phyloP scores from a whole-genome alignment of 2,329 filamentous ascomycete species.

The Aspergillus aculeatinus region DNA sequence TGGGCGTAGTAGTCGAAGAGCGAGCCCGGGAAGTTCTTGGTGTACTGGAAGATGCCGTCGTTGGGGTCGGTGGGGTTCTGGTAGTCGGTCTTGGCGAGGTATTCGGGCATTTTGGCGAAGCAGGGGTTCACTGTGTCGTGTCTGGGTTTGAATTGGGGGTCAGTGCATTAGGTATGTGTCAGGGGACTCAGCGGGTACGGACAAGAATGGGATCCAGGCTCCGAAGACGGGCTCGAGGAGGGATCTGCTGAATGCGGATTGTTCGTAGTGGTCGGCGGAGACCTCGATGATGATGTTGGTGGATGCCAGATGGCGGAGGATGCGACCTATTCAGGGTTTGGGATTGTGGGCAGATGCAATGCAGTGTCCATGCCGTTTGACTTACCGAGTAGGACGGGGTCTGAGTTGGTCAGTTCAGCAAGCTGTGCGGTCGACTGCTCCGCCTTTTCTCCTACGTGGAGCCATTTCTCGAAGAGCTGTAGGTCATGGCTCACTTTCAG shows the following conservation, averaged over 20 bases:
- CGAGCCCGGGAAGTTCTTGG: background rate
- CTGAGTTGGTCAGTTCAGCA: background rate
- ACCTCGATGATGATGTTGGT: background rate
- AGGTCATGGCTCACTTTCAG: constrained; percentile 2
- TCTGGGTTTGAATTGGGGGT: background rate
- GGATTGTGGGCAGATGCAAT: background rate
- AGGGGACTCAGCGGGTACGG: background rate
- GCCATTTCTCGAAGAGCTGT: constrained; percentile 7
- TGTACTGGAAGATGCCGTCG: constrained; percentile 5
- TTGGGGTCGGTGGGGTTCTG: background rate
- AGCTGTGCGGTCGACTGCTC: background rate
- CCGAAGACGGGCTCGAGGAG: constrained; percentile 4
- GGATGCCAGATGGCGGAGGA: constrained; percentile 3
- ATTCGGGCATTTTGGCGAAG: background rate
- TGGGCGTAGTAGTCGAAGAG: constrained; percentile 1
- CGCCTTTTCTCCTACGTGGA: background rate
- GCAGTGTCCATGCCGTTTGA: too few relatives aligned
- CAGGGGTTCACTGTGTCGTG: background rate
- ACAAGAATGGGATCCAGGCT: constrained; percentile 3
- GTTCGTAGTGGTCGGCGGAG: background rate
- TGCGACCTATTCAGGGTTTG: background rate
- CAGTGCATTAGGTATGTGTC: background rate
- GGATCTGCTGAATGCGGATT: background rate
- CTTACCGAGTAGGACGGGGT: background rate
- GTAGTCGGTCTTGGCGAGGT: constrained; percentile 1